Percentiles rank a stretch among this genome's conserved stretches.
Evolutionary conservation across 2,329 filamentous ascomycete species (phyloP).

Genomic region (Pezicula carpinea): DNA sequence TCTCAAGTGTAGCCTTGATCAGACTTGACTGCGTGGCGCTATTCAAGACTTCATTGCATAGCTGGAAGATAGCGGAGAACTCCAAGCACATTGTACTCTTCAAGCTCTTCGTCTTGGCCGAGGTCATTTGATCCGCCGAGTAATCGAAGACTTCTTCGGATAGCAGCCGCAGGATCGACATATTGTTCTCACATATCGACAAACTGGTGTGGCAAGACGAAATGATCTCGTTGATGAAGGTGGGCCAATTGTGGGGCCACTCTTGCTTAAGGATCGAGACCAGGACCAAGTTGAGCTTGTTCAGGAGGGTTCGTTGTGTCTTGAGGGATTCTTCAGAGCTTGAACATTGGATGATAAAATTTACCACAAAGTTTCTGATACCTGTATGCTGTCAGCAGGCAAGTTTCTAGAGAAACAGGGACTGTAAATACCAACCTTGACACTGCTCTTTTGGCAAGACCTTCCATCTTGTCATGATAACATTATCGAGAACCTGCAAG

Average conservation of each 20-base stretch:
- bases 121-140: slow-evolving; percentile 99
- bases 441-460: slow-evolving; percentile 94
- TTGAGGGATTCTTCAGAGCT: slow-evolving; percentile 83
- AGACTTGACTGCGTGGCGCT: slow-evolving; percentile 84
- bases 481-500: slow-evolving; percentile 93
- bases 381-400: slow-evolving; percentile 47
- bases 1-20: slow-evolving; percentile 95
- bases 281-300: slow-evolving; percentile 97
- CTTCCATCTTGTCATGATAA: slow-evolving; percentile 99
- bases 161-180: slow-evolving; percentile 91
- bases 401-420: not conserved
- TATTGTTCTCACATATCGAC: slow-evolving; percentile 99
- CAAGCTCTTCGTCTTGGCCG: slow-evolving; percentile 88
- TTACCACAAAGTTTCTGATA: slow-evolving; percentile 98
- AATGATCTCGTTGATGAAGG: slow-evolving; percentile 99
- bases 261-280: slow-evolving; percentile 98
- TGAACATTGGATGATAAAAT: slow-evolving; percentile 95
- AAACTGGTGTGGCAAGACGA: slow-evolving; percentile 91
- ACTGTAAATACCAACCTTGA: slow-evolving; percentile 54
- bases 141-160: slow-evolving; percentile 99
- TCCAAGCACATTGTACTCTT: slow-evolving; percentile 99
- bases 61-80: slow-evolving; percentile 96
- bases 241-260: slow-evolving; percentile 99
- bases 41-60: slow-evolving; percentile 91
- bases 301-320: slow-evolving; percentile 81